Conservation (phyloP, 371 early-diverging fungal genomes). For the Blakeslea trispora region DNA sequence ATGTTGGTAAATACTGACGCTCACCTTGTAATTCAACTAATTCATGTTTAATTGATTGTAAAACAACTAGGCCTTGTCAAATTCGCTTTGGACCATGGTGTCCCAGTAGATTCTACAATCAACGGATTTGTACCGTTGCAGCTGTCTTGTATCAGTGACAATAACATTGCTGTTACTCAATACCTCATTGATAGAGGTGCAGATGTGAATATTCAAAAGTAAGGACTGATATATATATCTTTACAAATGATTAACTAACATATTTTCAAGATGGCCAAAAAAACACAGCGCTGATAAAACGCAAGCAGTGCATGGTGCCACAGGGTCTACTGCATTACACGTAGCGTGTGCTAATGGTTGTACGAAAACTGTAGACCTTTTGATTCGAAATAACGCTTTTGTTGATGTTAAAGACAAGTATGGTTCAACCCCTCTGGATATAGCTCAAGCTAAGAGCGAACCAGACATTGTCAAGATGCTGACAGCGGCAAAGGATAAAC, state of each 20-base stretch:
- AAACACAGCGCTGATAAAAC: constrained; percentile 29
- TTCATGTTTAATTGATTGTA: background rate
- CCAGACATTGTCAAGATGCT: constrained; percentile 53
- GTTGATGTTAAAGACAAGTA: constrained; percentile 66
- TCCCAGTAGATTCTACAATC: constrained; percentile 58
- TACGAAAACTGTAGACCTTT: constrained; percentile 54
- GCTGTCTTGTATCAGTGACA: constrained; percentile 58
- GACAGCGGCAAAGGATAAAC: constrained; percentile 7
- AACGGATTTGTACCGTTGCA: constrained; percentile 67
- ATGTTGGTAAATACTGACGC: background rate
- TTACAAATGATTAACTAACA: too few relatives aligned
- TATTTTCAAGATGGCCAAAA: constrained; percentile 27
- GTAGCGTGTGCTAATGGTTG: constrained; percentile 76
- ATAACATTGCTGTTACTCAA: constrained; percentile 58
- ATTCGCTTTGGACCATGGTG: constrained; percentile 64
- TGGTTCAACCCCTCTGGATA: constrained; percentile 59
- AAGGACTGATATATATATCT: background rate
- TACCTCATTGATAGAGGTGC: constrained; percentile 68
- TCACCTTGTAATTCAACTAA: background rate
- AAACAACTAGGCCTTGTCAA: constrained; percentile 54
- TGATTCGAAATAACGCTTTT: constrained; percentile 63
- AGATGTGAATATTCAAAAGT: constrained; percentile 62
- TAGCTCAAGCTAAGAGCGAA: constrained; percentile 63
- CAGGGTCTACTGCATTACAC: constrained; percentile 75
- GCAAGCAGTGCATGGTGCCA: constrained; percentile 31